Evolutionary conservation across 768 basidiomycete genomes (phyloP).

Genomic region (Glaciozyma martinii): DNA sequence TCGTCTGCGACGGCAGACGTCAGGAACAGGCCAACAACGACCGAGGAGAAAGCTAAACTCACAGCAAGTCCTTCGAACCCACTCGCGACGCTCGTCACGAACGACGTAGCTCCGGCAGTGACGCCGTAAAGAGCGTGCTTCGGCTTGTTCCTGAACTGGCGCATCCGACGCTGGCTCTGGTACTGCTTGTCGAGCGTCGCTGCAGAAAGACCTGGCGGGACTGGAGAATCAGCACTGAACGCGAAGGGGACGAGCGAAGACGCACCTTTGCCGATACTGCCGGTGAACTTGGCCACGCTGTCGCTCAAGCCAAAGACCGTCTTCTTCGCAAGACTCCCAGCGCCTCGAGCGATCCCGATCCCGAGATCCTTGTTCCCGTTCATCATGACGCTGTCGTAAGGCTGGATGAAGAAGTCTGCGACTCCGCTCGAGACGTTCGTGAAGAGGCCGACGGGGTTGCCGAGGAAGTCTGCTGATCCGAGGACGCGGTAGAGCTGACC

Average conservation of each 20-base stretch:
- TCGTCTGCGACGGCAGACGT: slow-evolving; percentile 53
- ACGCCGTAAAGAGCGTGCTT: slow-evolving; percentile 99
- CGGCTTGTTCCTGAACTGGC: slow-evolving; percentile 84
- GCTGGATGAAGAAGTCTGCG: slow-evolving; percentile 97
- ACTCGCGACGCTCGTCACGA: slow-evolving; percentile 87
- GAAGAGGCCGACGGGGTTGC: slow-evolving; percentile 90
- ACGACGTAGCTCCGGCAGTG: slow-evolving; percentile 82
- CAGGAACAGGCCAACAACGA: not conserved
- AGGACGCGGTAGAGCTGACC: slow-evolving; percentile 91
- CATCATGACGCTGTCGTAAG: slow-evolving; percentile 91
- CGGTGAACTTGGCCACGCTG: slow-evolving; percentile 95
- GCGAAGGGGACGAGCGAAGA: not conserved
- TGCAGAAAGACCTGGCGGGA: slow-evolving; percentile 68
- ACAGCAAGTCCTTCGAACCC: slow-evolving; percentile 94
- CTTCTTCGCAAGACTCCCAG: slow-evolving; percentile 97
- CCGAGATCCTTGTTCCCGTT: slow-evolving; percentile 87
- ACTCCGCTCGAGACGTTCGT: slow-evolving; percentile 97
- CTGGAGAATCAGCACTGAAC: slow-evolving; percentile 1
- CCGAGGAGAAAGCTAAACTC: slow-evolving; percentile 34
- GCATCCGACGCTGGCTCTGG: slow-evolving; percentile 77
- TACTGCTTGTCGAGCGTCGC: slow-evolving; percentile 95
- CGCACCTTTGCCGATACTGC: slow-evolving; percentile 88
- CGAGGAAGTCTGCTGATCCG: slow-evolving; percentile 87
- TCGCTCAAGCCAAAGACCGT: slow-evolving; percentile 94
- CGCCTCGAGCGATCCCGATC: slow-evolving; percentile 54